Base-by-base conservation (phyloP, 768 basidiomycete genomes). In the Termitomyces sp. region DNA sequence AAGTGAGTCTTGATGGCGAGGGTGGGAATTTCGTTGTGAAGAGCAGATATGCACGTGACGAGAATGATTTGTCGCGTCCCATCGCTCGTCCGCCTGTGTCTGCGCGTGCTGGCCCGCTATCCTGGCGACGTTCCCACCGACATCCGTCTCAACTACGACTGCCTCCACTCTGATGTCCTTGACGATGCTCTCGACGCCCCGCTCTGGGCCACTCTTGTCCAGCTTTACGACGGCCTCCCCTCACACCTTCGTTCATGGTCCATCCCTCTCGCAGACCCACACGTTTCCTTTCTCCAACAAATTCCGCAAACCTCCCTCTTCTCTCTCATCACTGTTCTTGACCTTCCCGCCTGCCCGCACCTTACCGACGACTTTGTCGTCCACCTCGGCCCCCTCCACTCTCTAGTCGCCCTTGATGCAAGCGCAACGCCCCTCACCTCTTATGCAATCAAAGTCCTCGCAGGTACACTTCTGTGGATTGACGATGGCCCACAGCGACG, bases 361-460 rank as follows among this genome's bases (percentile, higher is more conserved):
- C 72, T 91, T 0, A 80, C 75, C 25, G 89, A 91, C 65, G 68
- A 77, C 23, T 79, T 77, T 44, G 73, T 89, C 23, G 53, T 74
- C 38, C 64, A 69, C 9, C 71, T 91, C 27, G 77, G 75, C 27
- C 59, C 67, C 10, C 74, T 91, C 6, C 81, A 80, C 59, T 72
- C 74, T 6, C 72, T 91, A 18, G 63, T 70, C 39, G 89, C 84
- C 0, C 70, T 91, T n/a, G 88, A 91, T 65, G 77, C 80, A 20
- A 84, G 83, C 45, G 70, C 66, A 10, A 86, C 84, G 1, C 23
- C 56, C 2, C 59, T 91, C 35, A 79, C 80, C 3, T 61, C 78
- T 3, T 75, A 78, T 58, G 86, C 82, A 12, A 64, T 89, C 46
- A 74, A 72, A 32, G 64, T 72, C 5, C 76, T 92, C 11, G 68